A percentile compares a stretch with the other conserved stretches of the same genome.
These are phyloP conservation scores for Xylaria sp. DNA, from an alignment of 2,329 filamentous ascomycete genomes.

Conservation along the genomic window DNA sequence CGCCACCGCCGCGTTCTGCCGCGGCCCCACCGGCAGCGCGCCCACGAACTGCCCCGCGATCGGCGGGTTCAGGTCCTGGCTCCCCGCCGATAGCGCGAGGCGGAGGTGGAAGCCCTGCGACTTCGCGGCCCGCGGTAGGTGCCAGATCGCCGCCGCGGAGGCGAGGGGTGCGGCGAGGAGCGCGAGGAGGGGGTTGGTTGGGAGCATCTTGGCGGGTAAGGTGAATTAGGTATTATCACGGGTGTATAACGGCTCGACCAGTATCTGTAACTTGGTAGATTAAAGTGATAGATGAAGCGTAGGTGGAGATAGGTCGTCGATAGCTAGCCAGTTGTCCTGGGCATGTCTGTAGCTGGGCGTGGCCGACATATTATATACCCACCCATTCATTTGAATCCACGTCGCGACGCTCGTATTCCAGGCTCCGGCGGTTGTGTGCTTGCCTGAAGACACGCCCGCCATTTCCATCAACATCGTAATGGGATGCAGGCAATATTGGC, in stretches of 20 bases:
- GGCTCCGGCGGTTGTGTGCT: no score
- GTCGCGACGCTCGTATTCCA: no score
- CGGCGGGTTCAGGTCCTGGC: slow-evolving; percentile 12
- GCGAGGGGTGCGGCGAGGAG: slow-evolving; percentile 16
- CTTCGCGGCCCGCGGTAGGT: neutral
- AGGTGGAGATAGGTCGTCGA: neutral
- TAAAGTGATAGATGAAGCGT: slow-evolving; percentile 1
- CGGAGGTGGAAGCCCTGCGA: slow-evolving; percentile 19
- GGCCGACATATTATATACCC: neutral
- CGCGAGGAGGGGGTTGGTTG: slow-evolving; percentile 12
- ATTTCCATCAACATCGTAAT: no score
- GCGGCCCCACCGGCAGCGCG: slow-evolving; percentile 12
- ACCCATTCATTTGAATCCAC: neutral
- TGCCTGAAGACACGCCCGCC: no score
- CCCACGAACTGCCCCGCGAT: slow-evolving; percentile 12
- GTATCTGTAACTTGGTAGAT: slow-evolving; percentile 2
- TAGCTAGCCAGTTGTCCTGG: neutral
- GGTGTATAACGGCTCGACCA: neutral
- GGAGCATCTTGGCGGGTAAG: slow-evolving; percentile 13
- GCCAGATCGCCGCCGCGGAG: slow-evolving; percentile 8
- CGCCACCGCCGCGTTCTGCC: slow-evolving; percentile 14
- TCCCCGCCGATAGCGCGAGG: slow-evolving; percentile 10
- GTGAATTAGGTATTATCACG: slow-evolving; percentile 1
- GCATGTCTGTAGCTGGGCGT: neutral
- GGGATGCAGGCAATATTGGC: no score